Conservation (phyloP, 306 rosid genomes). For the Hylodesmum podocarpum region DNA sequence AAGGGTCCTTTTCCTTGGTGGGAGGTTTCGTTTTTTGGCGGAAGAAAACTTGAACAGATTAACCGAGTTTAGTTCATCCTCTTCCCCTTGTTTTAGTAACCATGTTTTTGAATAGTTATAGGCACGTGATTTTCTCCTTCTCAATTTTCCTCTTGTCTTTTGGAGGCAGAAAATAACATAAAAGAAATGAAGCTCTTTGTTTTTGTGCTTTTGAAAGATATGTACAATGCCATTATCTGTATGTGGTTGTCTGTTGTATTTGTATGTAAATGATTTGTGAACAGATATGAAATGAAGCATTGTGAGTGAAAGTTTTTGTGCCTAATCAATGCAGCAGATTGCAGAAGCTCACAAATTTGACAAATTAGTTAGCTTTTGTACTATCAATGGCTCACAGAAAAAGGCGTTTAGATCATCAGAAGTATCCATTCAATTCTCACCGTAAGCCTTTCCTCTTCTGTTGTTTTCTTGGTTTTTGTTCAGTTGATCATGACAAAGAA, state of each 20-base stretch:
- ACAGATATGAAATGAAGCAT: neutral
- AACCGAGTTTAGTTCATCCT: neutral
- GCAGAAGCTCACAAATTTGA: conserved; percentile 36
- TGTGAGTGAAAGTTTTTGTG: conserved; percentile 11
- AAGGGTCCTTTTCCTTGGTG: neutral
- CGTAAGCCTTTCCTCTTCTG: conserved; percentile 46
- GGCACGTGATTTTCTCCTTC: neutral
- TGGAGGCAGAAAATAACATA: neutral
- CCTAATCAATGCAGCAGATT: conserved; percentile 36
- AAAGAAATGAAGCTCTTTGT: neutral
- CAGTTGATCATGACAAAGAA: conserved; percentile 10
- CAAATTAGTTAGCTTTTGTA: neutral
- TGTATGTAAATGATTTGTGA: neutral
- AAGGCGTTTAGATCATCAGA: conserved; percentile 49
- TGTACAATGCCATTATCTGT: neutral
- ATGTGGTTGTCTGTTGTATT: neutral
- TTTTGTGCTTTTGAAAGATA: neutral
- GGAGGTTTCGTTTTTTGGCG: neutral
- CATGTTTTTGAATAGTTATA: neutral
- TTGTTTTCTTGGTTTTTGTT: too few species aligned
- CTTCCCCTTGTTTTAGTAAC: neutral
- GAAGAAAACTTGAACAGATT: neutral
- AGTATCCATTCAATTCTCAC: conserved; percentile 53
- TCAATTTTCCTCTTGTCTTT: neutral
- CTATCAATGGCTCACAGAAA: conserved; percentile 43